phyloP scores from a whole-genome alignment of 208 protist genomes.

The Leishmania turanica region DNA sequence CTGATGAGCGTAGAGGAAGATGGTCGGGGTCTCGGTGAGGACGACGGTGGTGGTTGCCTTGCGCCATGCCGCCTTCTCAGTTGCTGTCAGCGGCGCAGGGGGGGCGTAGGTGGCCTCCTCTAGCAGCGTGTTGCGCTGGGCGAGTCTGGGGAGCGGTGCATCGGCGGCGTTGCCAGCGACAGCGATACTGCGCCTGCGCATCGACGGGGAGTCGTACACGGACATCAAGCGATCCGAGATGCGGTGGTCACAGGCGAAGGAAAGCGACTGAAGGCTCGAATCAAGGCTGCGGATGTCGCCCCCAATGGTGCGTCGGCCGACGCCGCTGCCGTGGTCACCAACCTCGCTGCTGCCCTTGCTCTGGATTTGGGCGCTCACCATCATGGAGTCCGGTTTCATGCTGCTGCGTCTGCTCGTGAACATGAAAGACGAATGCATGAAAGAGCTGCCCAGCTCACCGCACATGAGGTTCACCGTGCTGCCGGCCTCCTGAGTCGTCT shows the following conservation, averaged over 20 bases:
- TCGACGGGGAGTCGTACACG: constrained; percentile 2
- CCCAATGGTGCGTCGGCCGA: neutral
- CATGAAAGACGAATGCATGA: constrained; percentile 77
- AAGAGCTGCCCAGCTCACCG: constrained; percentile 46
- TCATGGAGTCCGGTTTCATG: neutral
- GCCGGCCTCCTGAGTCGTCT: constrained; percentile 5
- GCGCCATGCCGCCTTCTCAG: constrained; percentile 58
- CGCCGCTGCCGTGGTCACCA: constrained; percentile 12
- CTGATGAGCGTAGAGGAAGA: constrained; percentile 86
- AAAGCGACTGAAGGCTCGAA: constrained; percentile 42
- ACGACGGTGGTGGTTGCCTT: constrained; percentile 63
- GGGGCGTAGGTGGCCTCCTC: constrained; percentile 32
- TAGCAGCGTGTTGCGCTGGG: constrained; percentile 33
- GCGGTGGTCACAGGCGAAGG: constrained; percentile 26
- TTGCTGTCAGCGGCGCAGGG: constrained; percentile 37
- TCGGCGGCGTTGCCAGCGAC: constrained; percentile 2
- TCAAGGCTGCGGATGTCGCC: constrained; percentile 31
- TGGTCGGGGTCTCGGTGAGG: constrained; percentile 84
- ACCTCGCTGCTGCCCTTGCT: neutral
- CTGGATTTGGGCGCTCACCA: neutral
- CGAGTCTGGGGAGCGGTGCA: constrained; percentile 13
- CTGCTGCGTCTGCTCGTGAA: constrained; percentile 23
- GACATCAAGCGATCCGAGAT: constrained; percentile 18
- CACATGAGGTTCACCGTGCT: constrained; percentile 12
- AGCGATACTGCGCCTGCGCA: neutral